A percentile compares a stretch with the other conserved stretches of the same genome.
Conservation (phyloP, 2,329 filamentous ascomycete species). For the Rugonectria rugulosa region DNA sequence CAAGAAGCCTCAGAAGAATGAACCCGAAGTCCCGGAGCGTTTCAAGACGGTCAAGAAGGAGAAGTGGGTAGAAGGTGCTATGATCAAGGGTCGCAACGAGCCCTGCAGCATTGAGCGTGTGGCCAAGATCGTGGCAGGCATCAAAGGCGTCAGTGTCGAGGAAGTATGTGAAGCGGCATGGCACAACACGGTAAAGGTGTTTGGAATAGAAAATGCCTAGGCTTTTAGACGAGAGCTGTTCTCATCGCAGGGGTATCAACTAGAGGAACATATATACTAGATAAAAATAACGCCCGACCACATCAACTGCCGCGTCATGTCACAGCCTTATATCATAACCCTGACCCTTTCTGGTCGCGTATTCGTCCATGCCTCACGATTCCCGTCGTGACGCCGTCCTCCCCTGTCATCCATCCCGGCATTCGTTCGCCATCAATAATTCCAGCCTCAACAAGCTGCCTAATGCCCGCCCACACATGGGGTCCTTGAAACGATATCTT, state of each 20-base stretch:
- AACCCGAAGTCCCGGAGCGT: constrained; percentile 72
- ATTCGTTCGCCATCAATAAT: constrained; percentile 78
- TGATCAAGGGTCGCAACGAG: constrained; percentile 97
- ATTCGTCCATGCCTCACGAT: constrained; percentile 73
- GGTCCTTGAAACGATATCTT: constrained; percentile 75
- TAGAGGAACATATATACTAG: constrained; percentile 39
- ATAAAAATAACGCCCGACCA: constrained; percentile 28
- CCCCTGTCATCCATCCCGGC: constrained; percentile 92
- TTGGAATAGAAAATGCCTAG: constrained; percentile 65
- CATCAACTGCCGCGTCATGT: constrained; percentile 26
- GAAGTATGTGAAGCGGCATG: constrained; percentile 88
- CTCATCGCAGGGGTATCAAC: constrained; percentile 40
- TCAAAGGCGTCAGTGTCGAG: constrained; percentile 81
- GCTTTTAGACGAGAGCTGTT: constrained; percentile 20
- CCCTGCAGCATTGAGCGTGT: constrained; percentile 86
- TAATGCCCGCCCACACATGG: constrained; percentile 83
- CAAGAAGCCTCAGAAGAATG: constrained; percentile 63
- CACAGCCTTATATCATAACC: constrained; percentile 54
- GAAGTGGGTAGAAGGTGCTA: constrained; percentile 84
- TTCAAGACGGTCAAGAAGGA: constrained; percentile 95
- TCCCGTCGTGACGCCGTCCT: constrained; percentile 80
- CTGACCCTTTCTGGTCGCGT: constrained; percentile 63
- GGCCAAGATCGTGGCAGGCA: constrained; percentile 84
- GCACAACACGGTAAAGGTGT: constrained; percentile 82
- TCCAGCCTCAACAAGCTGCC: constrained; percentile 79